Conservation (phyloP, 176 grass and related monocot genomes). For the Carex pumila region DNA sequence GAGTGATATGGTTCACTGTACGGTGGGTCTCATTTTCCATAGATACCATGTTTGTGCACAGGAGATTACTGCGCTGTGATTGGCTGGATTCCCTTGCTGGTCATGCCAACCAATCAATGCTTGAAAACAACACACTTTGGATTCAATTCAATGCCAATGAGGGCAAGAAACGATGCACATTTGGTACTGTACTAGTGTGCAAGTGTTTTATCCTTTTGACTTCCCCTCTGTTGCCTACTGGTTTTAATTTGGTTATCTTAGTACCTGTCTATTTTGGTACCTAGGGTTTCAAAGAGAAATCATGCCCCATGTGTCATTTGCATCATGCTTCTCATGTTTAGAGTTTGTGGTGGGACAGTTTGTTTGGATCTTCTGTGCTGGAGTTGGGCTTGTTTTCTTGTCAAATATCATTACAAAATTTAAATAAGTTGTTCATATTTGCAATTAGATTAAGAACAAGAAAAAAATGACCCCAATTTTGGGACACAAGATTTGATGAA, state of each 20-base stretch:
- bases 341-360: background rate
- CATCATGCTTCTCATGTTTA: conserved; percentile 4
- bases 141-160: conserved; percentile 23
- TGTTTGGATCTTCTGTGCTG: background rate
- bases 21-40: conserved; percentile 26
- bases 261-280: conserved; percentile 28
- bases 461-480: background rate
- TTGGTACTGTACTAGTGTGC: background rate
- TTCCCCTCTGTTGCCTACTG: conserved; percentile 7
- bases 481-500: background rate
- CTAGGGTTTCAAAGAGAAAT: conserved; percentile 16
- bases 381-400: background rate
- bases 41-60: conserved; percentile 23
- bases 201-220: conserved; percentile 20
- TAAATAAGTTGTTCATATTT: background rate
- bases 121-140: conserved; percentile 34
- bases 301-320: conserved; percentile 2
- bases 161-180: conserved; percentile 39
- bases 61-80: conserved; percentile 32
- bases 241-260: conserved; percentile 28
- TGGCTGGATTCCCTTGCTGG: conserved; percentile 25
- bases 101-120: conserved; percentile 46
- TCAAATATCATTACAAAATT: background rate
- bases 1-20: conserved; percentile 25
- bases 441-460: background rate